Conservation (phyloP, 495 filamentous ascomycete genomes). For the Penicillium paradoxum region DNA sequence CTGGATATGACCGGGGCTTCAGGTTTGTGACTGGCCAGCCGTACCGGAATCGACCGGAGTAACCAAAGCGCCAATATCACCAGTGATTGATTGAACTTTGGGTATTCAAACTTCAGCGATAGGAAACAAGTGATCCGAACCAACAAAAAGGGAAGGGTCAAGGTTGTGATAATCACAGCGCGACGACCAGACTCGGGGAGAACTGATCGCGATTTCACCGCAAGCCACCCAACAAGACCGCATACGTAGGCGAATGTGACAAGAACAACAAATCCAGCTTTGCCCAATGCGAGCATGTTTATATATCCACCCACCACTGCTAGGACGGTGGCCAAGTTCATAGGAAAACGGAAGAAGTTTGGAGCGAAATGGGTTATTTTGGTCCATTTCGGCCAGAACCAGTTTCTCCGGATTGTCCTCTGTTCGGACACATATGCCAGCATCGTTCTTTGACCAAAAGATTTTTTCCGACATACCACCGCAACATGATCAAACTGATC, state of each 20-base stretch:
- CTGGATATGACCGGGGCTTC: conserved; percentile 32
- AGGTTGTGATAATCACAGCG: conserved; percentile 15
- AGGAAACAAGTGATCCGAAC: conserved; percentile 25
- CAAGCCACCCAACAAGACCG: conserved; percentile 22
- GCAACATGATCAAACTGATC: conserved; percentile 30
- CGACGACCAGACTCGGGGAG: conserved; percentile 21
- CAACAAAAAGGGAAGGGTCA: conserved; percentile 25
- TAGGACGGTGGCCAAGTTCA: conserved; percentile 23
- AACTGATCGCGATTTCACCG: conserved; percentile 17
- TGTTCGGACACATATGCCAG: conserved; percentile 5
- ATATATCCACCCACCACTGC: conserved; percentile 24
- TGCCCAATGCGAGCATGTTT: conserved; percentile 13
- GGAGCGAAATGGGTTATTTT: conserved; percentile 11
- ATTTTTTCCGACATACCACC: conserved; percentile 19
- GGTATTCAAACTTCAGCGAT: conserved; percentile 21
- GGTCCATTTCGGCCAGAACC: conserved; percentile 30
- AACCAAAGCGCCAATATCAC: conserved; percentile 19
- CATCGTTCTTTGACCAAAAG: neutral
- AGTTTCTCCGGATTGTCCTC: conserved; percentile 29
- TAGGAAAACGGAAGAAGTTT: conserved; percentile 26
- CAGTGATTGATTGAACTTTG: conserved; percentile 20
- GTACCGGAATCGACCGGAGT: conserved; percentile 22
- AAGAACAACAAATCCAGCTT: conserved; percentile 25
- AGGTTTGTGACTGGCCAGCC: conserved; percentile 34
- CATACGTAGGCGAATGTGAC: conserved; percentile 26